phyloP scores from a whole-genome alignment of 345 rosid species.

The Hypericum perforatum region DNA sequence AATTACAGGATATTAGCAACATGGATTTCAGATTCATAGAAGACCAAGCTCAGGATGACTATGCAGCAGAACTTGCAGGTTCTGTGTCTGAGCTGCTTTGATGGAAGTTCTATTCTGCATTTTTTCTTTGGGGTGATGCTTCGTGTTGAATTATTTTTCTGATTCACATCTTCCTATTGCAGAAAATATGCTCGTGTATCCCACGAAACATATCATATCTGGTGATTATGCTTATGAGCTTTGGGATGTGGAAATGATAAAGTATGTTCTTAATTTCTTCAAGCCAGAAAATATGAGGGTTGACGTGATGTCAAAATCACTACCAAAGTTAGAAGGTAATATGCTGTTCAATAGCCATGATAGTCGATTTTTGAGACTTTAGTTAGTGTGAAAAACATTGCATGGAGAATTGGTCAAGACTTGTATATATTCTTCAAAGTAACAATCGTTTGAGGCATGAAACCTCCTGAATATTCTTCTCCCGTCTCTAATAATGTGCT shows the following conservation, averaged over 20 bases:
- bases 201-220: slow-evolving; percentile 75
- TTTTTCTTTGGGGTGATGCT: background rate
- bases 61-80: slow-evolving; percentile 98
- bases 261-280: slow-evolving; percentile 50
- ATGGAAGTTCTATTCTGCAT: too few species aligned
- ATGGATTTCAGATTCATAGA: slow-evolving; percentile 92
- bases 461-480: too few species aligned
- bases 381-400: too few species aligned
- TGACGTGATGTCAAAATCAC: slow-evolving; percentile 74
- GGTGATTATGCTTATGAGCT: slow-evolving; percentile 68
- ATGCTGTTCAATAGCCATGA: too few species aligned
- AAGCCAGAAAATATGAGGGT: slow-evolving; percentile 87
- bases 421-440: too few species aligned
- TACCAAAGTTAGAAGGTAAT: slow-evolving; percentile 51
- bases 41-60: slow-evolving; percentile 93
- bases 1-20: slow-evolving; percentile 87
- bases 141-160: slow-evolving; percentile 1
- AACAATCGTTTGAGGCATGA: too few species aligned
- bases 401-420: too few species aligned
- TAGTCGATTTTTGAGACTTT: too few species aligned
- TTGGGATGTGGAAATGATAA: slow-evolving; percentile 79
- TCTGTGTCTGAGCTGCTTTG: background rate
- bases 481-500: too few species aligned
- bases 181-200: slow-evolving; percentile 81
- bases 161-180: slow-evolving; percentile 22